A percentile compares a stretch with the other conserved stretches of the same genome.
These are phyloP conservation scores for Grosmannia huntii DNA, from an alignment of 2,329 filamentous ascomycete species.

Conservation along the genomic window DNA sequence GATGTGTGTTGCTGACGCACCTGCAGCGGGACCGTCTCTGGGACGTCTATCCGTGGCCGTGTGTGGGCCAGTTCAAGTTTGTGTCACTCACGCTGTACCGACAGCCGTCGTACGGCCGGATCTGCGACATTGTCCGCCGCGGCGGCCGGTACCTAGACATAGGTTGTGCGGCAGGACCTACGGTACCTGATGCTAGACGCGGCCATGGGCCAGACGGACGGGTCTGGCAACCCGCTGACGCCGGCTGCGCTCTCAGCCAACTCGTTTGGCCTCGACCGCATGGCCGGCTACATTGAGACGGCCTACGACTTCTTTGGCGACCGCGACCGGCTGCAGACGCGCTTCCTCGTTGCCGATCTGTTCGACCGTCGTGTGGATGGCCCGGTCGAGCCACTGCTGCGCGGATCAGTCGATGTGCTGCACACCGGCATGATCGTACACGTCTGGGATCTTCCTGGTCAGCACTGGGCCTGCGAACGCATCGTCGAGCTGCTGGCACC, in stretches of 20 bases:
- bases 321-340: slow-evolving; percentile 3
- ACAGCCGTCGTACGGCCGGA: slow-evolving; percentile 3
- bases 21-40: slow-evolving; percentile 1
- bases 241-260: slow-evolving; percentile 4
- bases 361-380: slow-evolving; percentile 1
- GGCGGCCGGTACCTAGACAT: slow-evolving; percentile 11
- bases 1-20: too few species aligned
- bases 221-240: too few species aligned
- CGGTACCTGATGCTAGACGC: slow-evolving; percentile 9
- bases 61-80: slow-evolving; percentile 11
- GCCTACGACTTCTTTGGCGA: slow-evolving; percentile 9
- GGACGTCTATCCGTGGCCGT: slow-evolving; percentile 7
- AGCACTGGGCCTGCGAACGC: slow-evolving; percentile 12
- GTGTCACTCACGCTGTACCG: slow-evolving; percentile 4
- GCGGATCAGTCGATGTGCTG: slow-evolving; percentile 12
- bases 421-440: slow-evolving; percentile 15
- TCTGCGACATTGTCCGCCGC: slow-evolving; percentile 2
- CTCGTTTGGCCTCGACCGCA: slow-evolving; percentile 7
- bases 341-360: slow-evolving; percentile 7
- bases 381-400: neutral
- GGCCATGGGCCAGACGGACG: neutral
- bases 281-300: slow-evolving; percentile 4
- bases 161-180: slow-evolving; percentile 11
- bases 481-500: slow-evolving; percentile 13
- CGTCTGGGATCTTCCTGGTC: slow-evolving; percentile 14